A percentile compares a stretch with the other conserved stretches of the same genome.
These are phyloP conservation scores for Dictyostelium brefeldianum DNA, from an alignment of 78 protist species.

Conservation along the genomic window DNA sequence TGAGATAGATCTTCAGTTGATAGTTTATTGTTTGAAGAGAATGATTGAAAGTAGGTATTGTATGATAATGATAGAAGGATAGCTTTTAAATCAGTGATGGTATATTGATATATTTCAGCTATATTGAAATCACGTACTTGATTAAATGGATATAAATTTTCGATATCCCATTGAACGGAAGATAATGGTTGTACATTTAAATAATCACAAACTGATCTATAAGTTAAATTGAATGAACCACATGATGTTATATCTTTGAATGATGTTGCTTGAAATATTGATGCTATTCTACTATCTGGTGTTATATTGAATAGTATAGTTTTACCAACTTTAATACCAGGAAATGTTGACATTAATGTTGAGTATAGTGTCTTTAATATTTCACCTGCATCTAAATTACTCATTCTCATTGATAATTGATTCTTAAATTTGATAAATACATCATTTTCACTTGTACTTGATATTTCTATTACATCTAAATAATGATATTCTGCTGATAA, in stretches of 20 bases:
- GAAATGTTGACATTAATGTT: conserved; percentile 43
- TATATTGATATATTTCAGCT: conserved; percentile 43
- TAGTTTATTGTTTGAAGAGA: conserved; percentile 34
- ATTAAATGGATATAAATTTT: conserved; percentile 60
- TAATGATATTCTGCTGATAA: conserved; percentile 50
- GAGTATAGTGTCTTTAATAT: conserved; percentile 39
- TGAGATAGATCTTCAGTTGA: conserved; percentile 41
- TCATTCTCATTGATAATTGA: conserved; percentile 19
- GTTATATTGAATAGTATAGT: conserved; percentile 20
- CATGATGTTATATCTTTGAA: conserved; percentile 13
- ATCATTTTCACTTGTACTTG: conserved; percentile 28
- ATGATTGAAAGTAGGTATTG: conserved; percentile 61
- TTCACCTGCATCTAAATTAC: conserved; percentile 6
- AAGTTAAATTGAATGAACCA: conserved; percentile 66
- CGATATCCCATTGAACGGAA: conserved; percentile 58
- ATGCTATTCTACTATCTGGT: conserved; percentile 45
- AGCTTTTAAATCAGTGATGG: conserved; percentile 32
- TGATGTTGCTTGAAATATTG: conserved; percentile 30
- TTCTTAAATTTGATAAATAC: conserved; percentile 49
- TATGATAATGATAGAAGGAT: conserved; percentile 37
- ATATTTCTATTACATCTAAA: conserved; percentile 38
- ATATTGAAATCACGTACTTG: conserved; percentile 35
- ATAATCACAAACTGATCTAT: conserved; percentile 70
- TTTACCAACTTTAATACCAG: conserved; percentile 65
- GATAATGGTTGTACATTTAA: conserved; percentile 44